Base-by-base conservation (phyloP, 176 grass and related monocot species). In the Tuctoria greenei region DNA sequence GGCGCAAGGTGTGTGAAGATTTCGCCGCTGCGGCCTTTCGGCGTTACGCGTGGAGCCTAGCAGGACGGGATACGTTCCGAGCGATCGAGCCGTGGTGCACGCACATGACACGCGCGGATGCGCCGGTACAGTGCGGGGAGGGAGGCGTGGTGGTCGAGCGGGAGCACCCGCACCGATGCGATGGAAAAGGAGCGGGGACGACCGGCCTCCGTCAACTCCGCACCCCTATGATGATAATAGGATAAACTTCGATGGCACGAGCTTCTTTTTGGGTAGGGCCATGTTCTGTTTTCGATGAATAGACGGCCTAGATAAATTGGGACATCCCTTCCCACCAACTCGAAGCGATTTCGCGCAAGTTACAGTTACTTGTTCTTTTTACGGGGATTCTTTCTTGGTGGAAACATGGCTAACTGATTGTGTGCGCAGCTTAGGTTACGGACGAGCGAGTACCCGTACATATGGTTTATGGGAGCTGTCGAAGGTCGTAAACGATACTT, bases 201-300 rank as follows among this genome's bases (percentile, higher is more conserved):
- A 15, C 31, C 2, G 67, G 67, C 46, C 82, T 20, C 59, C 41
- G 82, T 73, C 82, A 85, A 72, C 63, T 82, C 31, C 31, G 18
- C 37, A 61, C 13, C 49, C 56, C 56, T 61, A 51, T 16, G 31
- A 36, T 1, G 39, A 46, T 46, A 31, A 3, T 31, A 67, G 61
- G 71, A 68, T 82, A 82, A 75, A 49, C 27, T 16, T 16, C 26
- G 62, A 75, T 27, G 74, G 49, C 8, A 57, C 27, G 38, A 36
- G 6, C 39, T 46, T 46, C 15, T 10, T 47, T 16, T 47, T n/a
- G n/a, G n/a, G n/a, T n/a, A n/a, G n/a, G n/a, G n/a, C n/a, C n/a
- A n/a, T n/a, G n/a, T n/a, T n/a, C n/a, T n/a, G n/a, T n/a, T n/a
- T n/a, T n/a, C n/a, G n/a, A n/a, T n/a, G n/a, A n/a, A n/a, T n/a